Evolutionary conservation across 2,329 filamentous ascomycete genomes (phyloP), one percentile per base, ranked within the genome.

Genomic region (Colletotrichum incanum): DNA sequence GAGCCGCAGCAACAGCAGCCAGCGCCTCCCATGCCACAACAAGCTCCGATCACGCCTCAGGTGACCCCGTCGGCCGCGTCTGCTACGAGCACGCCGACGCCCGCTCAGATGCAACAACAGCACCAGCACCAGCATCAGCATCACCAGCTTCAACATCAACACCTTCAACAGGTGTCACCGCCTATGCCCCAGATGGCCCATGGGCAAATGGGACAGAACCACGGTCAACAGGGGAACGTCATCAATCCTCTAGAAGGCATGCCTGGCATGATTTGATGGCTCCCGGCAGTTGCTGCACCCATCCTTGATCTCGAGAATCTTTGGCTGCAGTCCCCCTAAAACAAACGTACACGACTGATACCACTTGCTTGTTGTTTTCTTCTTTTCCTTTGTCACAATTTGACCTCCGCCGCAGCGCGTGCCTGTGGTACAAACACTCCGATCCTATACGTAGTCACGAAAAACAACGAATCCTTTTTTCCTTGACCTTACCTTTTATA

Each of bases 11-110:
- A 47, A 8, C 59, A 50, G 8, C 59, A 50, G n/a, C 31, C 31
- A 49, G 31, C 79, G 69, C 81, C 77, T 74, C 54, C 65, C 9
- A 72, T 69, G 52, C 52, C 54, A n/a, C 67, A 52, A 59, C 76
- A 77, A 49, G 71, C 71, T 26, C 77, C 79, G 23, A 76, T 82
- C 67, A 87, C 86, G 20, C 86, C 86, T 26, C 85, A 87, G 71
- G 81, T 82, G 77, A 83, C 83, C 3, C 79, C 83, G 14, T 80
- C 79, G 1, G 75, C 77, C 8, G 71, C 77, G 45, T 79, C 81
- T n/a, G 76, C 81, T 28, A 78, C 78, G 52, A 82, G 78, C 58
- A 85, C 84, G 54, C 85, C 86, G 6, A 82, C 82, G 12, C 79
- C 80, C 7, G 78, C 77, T 5, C 77, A 79, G 50, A 67, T 76